These are phyloP conservation scores for Tricholoma terreum DNA, from an alignment of 768 basidiomycete species.

Conservation along the genomic window DNA sequence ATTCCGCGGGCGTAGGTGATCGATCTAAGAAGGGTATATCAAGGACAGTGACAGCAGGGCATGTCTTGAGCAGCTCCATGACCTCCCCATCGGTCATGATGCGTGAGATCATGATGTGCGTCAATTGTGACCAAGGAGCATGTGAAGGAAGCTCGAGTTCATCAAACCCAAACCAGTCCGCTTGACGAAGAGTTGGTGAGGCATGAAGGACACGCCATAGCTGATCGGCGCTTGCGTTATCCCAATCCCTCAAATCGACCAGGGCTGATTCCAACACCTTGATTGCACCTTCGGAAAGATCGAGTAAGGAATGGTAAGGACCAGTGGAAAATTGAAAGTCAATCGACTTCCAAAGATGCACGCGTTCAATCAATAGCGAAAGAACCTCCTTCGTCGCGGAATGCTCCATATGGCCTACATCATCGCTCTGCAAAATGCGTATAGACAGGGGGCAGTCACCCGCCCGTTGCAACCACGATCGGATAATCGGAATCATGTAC, in stretches of 20 bases:
- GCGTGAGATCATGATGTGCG: neutral
- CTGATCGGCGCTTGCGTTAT: slow-evolving; percentile 4
- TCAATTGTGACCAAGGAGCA: slow-evolving; percentile 2
- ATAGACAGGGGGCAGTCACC: neutral
- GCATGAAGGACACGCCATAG: slow-evolving; percentile 1
- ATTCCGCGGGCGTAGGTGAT: neutral
- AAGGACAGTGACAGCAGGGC: neutral
- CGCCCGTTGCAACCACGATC: slow-evolving; percentile 1
- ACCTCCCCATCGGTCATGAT: neutral
- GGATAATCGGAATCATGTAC: neutral
- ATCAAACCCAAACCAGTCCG: neutral
- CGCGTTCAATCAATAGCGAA: neutral
- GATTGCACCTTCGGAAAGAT: neutral
- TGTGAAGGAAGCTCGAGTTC: neutral
- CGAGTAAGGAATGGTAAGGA: neutral
- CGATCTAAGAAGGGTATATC: neutral
- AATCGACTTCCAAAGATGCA: neutral
- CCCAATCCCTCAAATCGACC: neutral
- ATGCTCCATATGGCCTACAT: neutral
- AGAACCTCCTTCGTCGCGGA: neutral
- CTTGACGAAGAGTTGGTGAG: neutral
- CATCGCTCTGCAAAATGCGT: neutral
- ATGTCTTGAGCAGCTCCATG: neutral
- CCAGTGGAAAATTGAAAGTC: neutral
- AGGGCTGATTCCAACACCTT: neutral